Base-by-base conservation (phyloP, 345 rosid genomes). In the Draba incana region DNA sequence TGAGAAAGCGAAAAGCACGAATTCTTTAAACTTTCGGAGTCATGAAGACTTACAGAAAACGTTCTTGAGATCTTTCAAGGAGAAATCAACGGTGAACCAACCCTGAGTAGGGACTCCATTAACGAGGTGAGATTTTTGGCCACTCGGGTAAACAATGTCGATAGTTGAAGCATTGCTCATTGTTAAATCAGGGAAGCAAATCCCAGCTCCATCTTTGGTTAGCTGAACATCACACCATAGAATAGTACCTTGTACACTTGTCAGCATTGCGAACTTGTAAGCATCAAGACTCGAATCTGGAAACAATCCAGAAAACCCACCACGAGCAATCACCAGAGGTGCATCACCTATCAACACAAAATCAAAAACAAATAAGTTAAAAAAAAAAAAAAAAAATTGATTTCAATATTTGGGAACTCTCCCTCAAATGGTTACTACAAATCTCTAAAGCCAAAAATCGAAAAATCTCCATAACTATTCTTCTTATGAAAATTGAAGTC, bases 201-300 rank as follows among this genome's bases (percentile, higher is more conserved):
- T 84, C 13, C 97, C 99, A 41, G 56, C 42, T 6, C 48, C 71
- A 73, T 94, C 99, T 78, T 91, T 94, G 39, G 95, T 91, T 44
- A 94, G 78, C 70, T 94, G 99, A 63, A 94, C 84, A 76, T 94
- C 95, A 80, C 99, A 94, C 95, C 87, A 91, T 3, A 78, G 74
- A 44, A 74, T 60, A 24, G 66, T 69, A 77, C 68, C 46, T 0
- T 64, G 7, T 6, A 72, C 62, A 75, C 97, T 76, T 10, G 79
- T 57, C 2, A 3, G 0, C 10, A 50, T 0, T n/a, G 92, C 86
- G 15, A 86, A 71, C 35, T 1, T 31, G 72, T 86, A 94, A 57
- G 97, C 92, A 4, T 0, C 28, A 0, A 0, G 2, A 77, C 95
- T 91, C 20, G 94, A 91, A 77, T 86, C 89, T 1, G 97, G 86